Percentiles rank a stretch among this genome's conserved stretches.
These are phyloP conservation scores for Biscutella laevigata DNA, from an alignment of 441 rosid species.

Conservation along the genomic window DNA sequence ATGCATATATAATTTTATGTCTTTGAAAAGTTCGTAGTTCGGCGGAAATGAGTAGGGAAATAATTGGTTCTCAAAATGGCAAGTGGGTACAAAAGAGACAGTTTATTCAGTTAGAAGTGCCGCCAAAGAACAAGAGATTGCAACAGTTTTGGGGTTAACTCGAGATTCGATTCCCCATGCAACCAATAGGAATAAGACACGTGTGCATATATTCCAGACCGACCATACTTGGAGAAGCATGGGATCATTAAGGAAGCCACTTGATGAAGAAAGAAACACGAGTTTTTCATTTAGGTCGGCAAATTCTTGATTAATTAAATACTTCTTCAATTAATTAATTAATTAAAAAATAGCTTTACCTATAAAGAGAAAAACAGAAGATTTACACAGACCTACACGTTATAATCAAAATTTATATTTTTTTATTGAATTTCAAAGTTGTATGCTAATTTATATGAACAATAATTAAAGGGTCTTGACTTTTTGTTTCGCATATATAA, in stretches of 20 bases:
- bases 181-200: constrained; percentile 6
- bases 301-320: constrained; percentile 7
- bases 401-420: too few species aligned
- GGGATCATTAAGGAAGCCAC: constrained; percentile 20
- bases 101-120: constrained; percentile 33
- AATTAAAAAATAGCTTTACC: too few species aligned
- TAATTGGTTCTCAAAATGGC: constrained; percentile 1
- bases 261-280: constrained; percentile 28
- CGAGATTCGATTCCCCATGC: constrained; percentile 22
- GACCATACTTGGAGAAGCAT: constrained; percentile 25
- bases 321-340: too few species aligned
- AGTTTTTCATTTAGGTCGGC: constrained; percentile 10
- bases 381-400: too few species aligned
- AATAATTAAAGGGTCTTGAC: too few species aligned
- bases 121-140: constrained; percentile 22
- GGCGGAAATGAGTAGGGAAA: not conserved
- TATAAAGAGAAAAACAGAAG: too few species aligned
- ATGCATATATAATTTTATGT: too few species aligned
- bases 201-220: constrained; percentile 25
- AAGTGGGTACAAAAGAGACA: constrained; percentile 24
- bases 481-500: too few species aligned
- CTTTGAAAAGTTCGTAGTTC: too few species aligned
- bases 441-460: too few species aligned
- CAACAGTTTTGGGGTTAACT: constrained; percentile 27
- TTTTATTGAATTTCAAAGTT: too few species aligned